phyloP scores from a whole-genome alignment of 2,329 filamentous ascomycete species.

The Neocucurbitaria cava region DNA sequence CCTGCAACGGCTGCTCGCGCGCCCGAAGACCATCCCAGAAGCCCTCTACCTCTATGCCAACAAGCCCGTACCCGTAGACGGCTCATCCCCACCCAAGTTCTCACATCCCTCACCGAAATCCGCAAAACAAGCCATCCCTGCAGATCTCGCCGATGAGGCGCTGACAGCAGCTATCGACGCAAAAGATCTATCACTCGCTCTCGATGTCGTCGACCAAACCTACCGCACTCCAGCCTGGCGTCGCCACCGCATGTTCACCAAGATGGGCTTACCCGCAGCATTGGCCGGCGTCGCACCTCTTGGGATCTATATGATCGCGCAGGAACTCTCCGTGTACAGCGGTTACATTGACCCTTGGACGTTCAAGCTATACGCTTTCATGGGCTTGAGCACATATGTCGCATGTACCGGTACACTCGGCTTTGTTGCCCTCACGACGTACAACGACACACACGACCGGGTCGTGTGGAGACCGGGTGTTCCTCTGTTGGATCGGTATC shows the following conservation, averaged over 20 bases:
- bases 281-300: conserved; percentile 66
- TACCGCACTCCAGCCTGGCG: conserved; percentile 72
- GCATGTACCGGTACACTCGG: conserved; percentile 82
- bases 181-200: conserved; percentile 77
- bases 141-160: conserved; percentile 73
- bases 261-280: conserved; percentile 66
- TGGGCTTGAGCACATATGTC: conserved; percentile 83
- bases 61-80: conserved; percentile 75
- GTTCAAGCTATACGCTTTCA: conserved; percentile 80
- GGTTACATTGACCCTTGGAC: conserved; percentile 76
- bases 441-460: conserved; percentile 93
- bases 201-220: conserved; percentile 75
- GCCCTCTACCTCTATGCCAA: conserved; percentile 82
- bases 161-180: conserved; percentile 80
- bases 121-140: conserved; percentile 74
- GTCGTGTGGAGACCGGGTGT: conserved; percentile 89
- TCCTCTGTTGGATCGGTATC: conserved; percentile 80
- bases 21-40: conserved; percentile 77
- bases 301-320: conserved; percentile 74
- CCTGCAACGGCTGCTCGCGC: conserved; percentile 75
- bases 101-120: conserved; percentile 68
- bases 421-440: conserved; percentile 81
- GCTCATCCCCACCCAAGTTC: conserved; percentile 56
- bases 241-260: conserved; percentile 71
- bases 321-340: conserved; percentile 71